Percentiles rank a stretch among this genome's conserved stretches.
These are phyloP conservation scores for Oryza australiensis DNA, from an alignment of 176 grass and related monocot species.

Conservation along the genomic window DNA sequence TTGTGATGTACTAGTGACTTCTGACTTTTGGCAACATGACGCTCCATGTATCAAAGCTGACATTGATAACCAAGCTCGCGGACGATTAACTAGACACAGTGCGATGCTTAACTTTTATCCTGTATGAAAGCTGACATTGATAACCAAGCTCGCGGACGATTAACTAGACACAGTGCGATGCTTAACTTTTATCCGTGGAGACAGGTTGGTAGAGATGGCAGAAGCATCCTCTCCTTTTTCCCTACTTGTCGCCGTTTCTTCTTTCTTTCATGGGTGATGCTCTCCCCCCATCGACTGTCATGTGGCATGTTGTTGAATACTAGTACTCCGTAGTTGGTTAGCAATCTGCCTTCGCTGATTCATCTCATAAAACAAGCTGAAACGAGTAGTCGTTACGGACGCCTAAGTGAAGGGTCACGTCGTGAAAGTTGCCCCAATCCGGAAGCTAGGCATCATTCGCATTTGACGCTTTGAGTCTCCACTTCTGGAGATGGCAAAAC, in stretches of 20 bases:
- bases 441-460: slow-evolving; percentile 22
- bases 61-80: neutral
- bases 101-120: neutral
- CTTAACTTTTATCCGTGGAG: slow-evolving; percentile 15
- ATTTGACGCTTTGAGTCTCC: neutral
- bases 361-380: neutral
- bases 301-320: neutral
- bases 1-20: neutral
- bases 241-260: neutral
- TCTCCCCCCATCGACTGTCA: neutral
- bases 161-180: neutral
- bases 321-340: neutral
- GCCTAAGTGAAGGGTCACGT: slow-evolving; percentile 14
- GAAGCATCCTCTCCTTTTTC: neutral
- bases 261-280: neutral
- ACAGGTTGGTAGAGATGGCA: slow-evolving; percentile 41
- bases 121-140: neutral
- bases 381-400: neutral
- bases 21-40: neutral
- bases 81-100: neutral
- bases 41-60: neutral
- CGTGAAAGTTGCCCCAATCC: slow-evolving; percentile 22
- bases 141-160: neutral
- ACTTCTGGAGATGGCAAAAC: neutral
- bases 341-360: neutral